Evolutionary conservation across 129 eudicot species (phyloP).

Genomic region (Pseudognaphalium luteoalbum): DNA sequence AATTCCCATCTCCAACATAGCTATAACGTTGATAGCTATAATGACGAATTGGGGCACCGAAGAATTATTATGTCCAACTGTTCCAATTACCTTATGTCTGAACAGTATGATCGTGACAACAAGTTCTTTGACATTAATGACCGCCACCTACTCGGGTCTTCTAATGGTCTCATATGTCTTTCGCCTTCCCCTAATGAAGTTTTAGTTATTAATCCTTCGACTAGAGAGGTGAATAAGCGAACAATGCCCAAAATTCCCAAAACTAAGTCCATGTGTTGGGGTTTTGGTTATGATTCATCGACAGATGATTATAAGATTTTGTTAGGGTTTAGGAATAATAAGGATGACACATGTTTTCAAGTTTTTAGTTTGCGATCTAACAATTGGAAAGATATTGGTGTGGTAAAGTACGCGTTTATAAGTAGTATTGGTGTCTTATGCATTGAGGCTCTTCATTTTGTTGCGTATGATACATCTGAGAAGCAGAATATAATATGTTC

Average conservation of each 20-base stretch:
- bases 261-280: not conserved
- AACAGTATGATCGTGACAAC: not conserved
- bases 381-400: not conserved
- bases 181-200: not conserved
- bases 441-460: not conserved
- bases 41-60: not conserved
- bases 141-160: slow-evolving; percentile 22
- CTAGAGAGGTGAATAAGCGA: slow-evolving; percentile 24
- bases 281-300: slow-evolving; percentile 33
- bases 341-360: not conserved
- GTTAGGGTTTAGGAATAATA: not conserved
- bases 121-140: not conserved
- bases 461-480: not conserved
- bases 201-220: slow-evolving; percentile 23
- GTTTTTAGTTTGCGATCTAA: not conserved
- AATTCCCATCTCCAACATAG: slow-evolving; percentile 17
- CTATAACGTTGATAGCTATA: slow-evolving; percentile 13
- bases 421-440: not conserved
- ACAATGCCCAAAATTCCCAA: slow-evolving; percentile 6
- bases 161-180: slow-evolving; percentile 23
- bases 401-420: not conserved
- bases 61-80: slow-evolving; percentile 10
- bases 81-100: not conserved
- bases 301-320: slow-evolving; percentile 28
- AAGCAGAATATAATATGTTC: not conserved